A percentile compares a stretch with the other conserved stretches of the same genome.
phyloP scores from a whole-genome alignment of 164 flowering plant species.

The Umbellularia californica region DNA sequence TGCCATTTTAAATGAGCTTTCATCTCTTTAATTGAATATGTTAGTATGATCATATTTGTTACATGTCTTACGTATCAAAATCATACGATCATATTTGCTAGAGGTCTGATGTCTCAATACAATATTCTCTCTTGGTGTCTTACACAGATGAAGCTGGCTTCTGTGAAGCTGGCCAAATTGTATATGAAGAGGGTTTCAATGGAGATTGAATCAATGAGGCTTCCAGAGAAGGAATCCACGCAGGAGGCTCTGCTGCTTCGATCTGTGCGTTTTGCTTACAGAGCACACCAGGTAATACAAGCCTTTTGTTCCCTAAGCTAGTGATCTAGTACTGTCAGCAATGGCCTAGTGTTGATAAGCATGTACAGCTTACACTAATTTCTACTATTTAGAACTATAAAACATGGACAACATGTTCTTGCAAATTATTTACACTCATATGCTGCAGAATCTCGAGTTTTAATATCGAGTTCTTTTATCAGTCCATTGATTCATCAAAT shows the following conservation, averaged over 20 bases:
- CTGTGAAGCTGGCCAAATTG: constrained; percentile 50
- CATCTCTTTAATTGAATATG: not conserved
- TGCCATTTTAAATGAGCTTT: not conserved
- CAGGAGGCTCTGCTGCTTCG: constrained; percentile 65
- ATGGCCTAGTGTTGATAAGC: not conserved
- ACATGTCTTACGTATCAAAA: no score
- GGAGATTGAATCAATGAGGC: constrained; percentile 45
- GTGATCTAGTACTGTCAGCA: not conserved
- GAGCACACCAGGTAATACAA: constrained; percentile 58
- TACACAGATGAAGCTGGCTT: constrained; percentile 58
- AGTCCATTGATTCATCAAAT: not conserved
- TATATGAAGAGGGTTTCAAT: constrained; percentile 57
- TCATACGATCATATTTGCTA: not conserved
- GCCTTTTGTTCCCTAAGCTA: not conserved
- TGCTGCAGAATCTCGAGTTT: not conserved
- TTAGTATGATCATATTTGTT: no score
- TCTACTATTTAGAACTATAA: not conserved
- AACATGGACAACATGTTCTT: not conserved
- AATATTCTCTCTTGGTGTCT: not conserved
- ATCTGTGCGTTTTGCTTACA: constrained; percentile 64
- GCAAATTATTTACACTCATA: no score
- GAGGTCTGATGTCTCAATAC: not conserved
- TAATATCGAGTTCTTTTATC: not conserved
- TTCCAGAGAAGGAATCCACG: constrained; percentile 43
- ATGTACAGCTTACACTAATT: not conserved